These are phyloP conservation scores for Pelargonium citronellum DNA, from an alignment of 441 rosid species.

Conservation along the genomic window DNA sequence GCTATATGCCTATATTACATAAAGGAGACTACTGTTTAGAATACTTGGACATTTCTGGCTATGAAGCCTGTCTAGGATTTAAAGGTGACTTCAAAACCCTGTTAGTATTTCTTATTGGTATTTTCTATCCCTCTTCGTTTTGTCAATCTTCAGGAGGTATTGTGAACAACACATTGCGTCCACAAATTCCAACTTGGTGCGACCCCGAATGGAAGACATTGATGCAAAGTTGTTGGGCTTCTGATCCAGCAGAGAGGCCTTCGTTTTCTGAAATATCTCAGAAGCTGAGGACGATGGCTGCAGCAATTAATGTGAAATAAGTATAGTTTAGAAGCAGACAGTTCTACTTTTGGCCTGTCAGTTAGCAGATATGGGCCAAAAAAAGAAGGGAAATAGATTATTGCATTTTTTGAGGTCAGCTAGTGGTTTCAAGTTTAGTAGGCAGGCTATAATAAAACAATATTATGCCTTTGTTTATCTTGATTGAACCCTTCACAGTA, in stretches of 20 bases:
- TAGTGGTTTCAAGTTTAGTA: too few relatives aligned
- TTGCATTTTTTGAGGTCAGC: slow-evolving; percentile 1
- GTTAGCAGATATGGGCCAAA: background rate
- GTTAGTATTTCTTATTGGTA: background rate
- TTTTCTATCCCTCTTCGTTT: background rate
- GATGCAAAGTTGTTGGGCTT: slow-evolving; percentile 89
- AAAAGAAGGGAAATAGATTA: background rate
- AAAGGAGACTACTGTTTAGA: background rate
- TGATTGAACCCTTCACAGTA: too few relatives aligned
- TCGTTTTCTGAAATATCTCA: slow-evolving; percentile 34
- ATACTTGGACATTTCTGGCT: background rate
- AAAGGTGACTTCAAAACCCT: background rate
- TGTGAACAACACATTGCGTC: slow-evolving; percentile 88
- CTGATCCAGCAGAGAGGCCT: slow-evolving; percentile 77
- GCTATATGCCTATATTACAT: background rate
- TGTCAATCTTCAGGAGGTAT: slow-evolving; percentile 65
- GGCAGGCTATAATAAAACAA: background rate
- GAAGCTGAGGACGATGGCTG: slow-evolving; percentile 9
- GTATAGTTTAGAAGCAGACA: background rate
- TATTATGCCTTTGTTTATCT: background rate
- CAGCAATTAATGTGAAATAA: slow-evolving; percentile 7
- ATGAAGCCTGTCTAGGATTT: too few relatives aligned
- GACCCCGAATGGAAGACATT: slow-evolving; percentile 96
- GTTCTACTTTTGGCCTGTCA: background rate
- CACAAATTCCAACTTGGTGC: slow-evolving; percentile 91